These are phyloP conservation scores for Lizonia empirigonia DNA, from an alignment of 2,329 filamentous ascomycete species.

Conservation along the genomic window DNA sequence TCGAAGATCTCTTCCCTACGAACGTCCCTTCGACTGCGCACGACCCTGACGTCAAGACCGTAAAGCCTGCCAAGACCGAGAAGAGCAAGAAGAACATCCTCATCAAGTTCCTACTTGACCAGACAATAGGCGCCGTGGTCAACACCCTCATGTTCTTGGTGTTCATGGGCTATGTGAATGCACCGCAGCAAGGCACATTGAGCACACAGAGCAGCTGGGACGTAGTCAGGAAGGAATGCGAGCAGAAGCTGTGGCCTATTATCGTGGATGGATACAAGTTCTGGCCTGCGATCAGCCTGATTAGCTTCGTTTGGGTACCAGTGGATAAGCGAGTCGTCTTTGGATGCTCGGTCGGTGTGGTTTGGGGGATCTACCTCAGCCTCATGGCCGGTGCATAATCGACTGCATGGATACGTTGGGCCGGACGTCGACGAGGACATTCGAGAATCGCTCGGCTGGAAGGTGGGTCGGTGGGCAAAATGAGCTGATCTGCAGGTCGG, in stretches of 20 bases:
- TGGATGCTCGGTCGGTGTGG: constrained; percentile 72
- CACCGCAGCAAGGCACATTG: constrained; percentile 23
- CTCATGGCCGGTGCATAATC: constrained; percentile 54
- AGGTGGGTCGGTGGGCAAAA: constrained; percentile 1
- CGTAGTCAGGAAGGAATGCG: constrained; percentile 37
- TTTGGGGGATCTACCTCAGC: constrained; percentile 78
- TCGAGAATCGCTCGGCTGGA: neutral
- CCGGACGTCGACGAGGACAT: neutral
- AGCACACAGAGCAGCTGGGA: constrained; percentile 42
- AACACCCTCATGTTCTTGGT: constrained; percentile 70
- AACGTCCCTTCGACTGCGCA: constrained; percentile 45
- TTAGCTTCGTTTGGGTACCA: constrained; percentile 75
- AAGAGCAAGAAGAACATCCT: constrained; percentile 67
- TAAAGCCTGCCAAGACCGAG: constrained; percentile 31
- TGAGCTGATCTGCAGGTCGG: constrained; percentile 11
- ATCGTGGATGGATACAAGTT: constrained; percentile 69
- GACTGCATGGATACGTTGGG: neutral
- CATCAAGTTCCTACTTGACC: constrained; percentile 71
- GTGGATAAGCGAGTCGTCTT: constrained; percentile 73
- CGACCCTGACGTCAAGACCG: constrained; percentile 31
- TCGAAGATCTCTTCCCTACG: constrained; percentile 77
- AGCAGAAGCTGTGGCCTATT: constrained; percentile 62
- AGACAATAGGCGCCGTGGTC: constrained; percentile 67
- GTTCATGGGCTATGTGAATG: constrained; percentile 60
- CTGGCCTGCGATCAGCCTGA: constrained; percentile 71